These are phyloP conservation scores for Diplodia sapinea DNA, from an alignment of 2,329 filamentous ascomycete genomes.

Conservation along the genomic window DNA sequence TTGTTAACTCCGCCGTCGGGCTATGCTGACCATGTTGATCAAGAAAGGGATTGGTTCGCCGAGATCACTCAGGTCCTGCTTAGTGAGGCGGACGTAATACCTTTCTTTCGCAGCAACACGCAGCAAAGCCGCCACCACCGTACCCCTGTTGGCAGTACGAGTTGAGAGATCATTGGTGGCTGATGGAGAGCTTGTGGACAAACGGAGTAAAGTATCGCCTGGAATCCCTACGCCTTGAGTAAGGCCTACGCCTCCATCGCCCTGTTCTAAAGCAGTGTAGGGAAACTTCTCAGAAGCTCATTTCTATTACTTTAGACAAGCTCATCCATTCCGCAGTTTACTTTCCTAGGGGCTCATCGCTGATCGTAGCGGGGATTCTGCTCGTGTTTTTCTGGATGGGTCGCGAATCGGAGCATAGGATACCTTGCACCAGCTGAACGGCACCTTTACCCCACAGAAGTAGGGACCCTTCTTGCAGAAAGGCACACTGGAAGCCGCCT, in stretches of 20 bases:
- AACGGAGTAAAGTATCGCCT: constrained; percentile 1
- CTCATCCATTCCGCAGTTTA: not conserved
- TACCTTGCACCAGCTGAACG: not conserved
- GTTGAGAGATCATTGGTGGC: not conserved
- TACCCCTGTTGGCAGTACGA: not conserved
- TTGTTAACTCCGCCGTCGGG: not conserved
- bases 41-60: constrained; percentile 1
- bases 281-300: not conserved
- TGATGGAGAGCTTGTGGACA: too few species aligned
- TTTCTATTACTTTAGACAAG: not conserved
- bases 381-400: not conserved
- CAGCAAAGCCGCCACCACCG: constrained; percentile 1
- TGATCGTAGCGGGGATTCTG: not conserved
- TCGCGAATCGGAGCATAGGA: not conserved
- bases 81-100: constrained; percentile 24
- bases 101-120: not conserved
- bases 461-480: not conserved
- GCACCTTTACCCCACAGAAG: not conserved
- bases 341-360: not conserved
- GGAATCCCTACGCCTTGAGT: not conserved
- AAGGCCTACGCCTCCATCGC: not conserved
- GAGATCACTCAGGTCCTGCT: constrained; percentile 15
- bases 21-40: constrained; percentile 12
- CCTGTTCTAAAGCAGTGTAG: not conserved
- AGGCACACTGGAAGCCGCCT: not conserved